A percentile compares a stretch with the other conserved stretches of the same genome.
Evolutionary conservation across 2,329 filamentous ascomycete species (phyloP).

Genomic region (Blumeriella jaapii): DNA sequence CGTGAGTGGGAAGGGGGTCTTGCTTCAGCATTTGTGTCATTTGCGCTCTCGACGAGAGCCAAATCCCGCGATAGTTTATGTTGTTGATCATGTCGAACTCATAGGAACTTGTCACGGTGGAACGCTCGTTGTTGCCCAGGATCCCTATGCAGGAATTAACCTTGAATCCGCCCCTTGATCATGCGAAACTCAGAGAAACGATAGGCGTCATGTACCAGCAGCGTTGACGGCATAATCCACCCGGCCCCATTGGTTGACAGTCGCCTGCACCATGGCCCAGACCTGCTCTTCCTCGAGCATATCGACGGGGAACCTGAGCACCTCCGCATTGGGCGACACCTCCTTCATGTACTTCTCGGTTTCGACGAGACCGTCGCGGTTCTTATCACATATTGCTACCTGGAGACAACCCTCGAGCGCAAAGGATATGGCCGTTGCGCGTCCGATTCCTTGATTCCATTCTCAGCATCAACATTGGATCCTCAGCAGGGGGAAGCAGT

Average conservation of each 20-base stretch:
- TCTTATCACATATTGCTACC: conserved; percentile 32
- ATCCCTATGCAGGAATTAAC: no score
- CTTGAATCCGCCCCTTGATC: no score
- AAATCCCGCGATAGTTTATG: conserved; percentile 35
- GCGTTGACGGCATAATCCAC: conserved; percentile 37
- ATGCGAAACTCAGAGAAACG: no score
- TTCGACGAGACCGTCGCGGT: conserved; percentile 28
- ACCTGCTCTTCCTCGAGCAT: conserved; percentile 29
- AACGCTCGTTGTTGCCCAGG: conserved; percentile 16
- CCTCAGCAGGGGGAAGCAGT: background rate
- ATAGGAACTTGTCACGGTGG: conserved; percentile 23
- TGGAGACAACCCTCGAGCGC: conserved; percentile 33
- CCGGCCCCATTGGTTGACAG: conserved; percentile 29
- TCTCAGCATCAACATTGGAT: conserved; percentile 1
- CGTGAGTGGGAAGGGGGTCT: conserved; percentile 32
- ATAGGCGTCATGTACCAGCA: conserved; percentile 26
- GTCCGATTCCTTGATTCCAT: conserved; percentile 31
- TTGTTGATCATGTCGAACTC: conserved; percentile 34
- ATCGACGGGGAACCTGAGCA: conserved; percentile 27
- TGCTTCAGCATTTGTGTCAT: conserved; percentile 34
- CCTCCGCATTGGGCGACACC: conserved; percentile 11
- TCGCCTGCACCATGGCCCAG: conserved; percentile 25
- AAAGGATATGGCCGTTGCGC: conserved; percentile 33
- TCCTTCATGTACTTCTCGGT: conserved; percentile 23
- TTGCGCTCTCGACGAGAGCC: conserved; percentile 34